phyloP scores from a whole-genome alignment of 192 early-diverging fungal genomes.

The Backusella westeae region DNA sequence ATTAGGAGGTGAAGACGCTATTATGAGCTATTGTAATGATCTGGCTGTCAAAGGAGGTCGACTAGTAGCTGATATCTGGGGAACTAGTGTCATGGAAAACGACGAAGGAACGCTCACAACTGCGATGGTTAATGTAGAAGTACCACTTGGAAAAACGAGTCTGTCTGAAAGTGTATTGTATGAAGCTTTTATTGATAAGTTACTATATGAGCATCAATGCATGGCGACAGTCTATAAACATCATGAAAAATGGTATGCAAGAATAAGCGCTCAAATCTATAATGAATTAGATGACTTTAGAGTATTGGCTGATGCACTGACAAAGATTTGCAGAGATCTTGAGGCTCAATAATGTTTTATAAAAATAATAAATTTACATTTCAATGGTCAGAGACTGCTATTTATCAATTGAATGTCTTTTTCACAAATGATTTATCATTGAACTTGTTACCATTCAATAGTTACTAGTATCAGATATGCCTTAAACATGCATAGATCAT shows the following conservation, averaged over 20 bases:
- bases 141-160: constrained; percentile 42
- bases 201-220: constrained; percentile 20
- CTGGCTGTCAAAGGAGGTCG: constrained; percentile 55
- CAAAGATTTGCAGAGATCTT: constrained; percentile 40
- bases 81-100: constrained; percentile 49
- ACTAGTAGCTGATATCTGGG: constrained; percentile 52
- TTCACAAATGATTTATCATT: no score
- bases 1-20: constrained; percentile 58
- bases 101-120: constrained; percentile 41
- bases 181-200: constrained; percentile 39
- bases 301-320: constrained; percentile 38
- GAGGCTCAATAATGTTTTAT: neutral
- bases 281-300: constrained; percentile 47
- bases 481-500: no score
- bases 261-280: constrained; percentile 59
- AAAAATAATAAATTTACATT: neutral
- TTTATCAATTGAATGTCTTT: no score
- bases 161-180: constrained; percentile 14
- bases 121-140: constrained; percentile 60
- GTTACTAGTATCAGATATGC: no score
- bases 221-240: constrained; percentile 39
- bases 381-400: no score
- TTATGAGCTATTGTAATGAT: constrained; percentile 51
- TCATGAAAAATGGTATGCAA: constrained; percentile 44
- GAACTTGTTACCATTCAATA: no score